These are phyloP conservation scores for Colletotrichum tofieldiae DNA, from an alignment of 2,329 filamentous ascomycete genomes.

Conservation along the genomic window DNA sequence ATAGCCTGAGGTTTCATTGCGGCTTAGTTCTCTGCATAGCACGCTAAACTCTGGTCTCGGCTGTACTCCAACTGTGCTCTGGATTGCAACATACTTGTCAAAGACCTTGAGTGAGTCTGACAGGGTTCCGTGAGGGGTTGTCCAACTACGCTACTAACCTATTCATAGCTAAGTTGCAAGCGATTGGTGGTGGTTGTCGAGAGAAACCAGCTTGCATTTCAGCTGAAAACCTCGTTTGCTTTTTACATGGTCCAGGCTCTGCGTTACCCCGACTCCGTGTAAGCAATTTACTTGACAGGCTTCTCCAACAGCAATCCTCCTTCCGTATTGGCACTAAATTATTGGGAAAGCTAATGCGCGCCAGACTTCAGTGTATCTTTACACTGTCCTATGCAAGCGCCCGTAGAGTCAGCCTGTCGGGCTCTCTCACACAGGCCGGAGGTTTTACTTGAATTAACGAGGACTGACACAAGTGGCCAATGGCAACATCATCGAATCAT, in stretches of 20 bases:
- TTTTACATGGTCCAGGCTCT: slow-evolving; percentile 11
- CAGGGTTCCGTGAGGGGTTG: not conserved
- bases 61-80: not conserved
- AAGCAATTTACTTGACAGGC: not conserved
- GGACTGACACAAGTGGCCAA: not conserved
- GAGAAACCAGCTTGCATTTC: slow-evolving; percentile 14
- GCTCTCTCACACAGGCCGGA: not conserved
- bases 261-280: slow-evolving; percentile 29
- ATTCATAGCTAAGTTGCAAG: not conserved
- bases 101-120: not conserved
- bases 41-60: not conserved
- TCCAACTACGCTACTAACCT: not conserved
- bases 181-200: slow-evolving; percentile 20
- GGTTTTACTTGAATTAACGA: not conserved
- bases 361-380: not conserved
- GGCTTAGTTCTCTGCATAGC: not conserved
- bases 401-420: not conserved
- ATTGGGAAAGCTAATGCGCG: slow-evolving; percentile 17
- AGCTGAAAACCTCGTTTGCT: slow-evolving; percentile 29
- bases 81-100: slow-evolving; percentile 23
- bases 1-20: not conserved
- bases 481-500: not conserved
- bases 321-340: slow-evolving; percentile 11
- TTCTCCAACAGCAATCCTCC: not conserved
- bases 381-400: slow-evolving; percentile 9